Evolutionary conservation across 768 basidiomycete species (phyloP), one percentile per base, ranked within the genome.

Genomic region (Baorangia bicolor): DNA sequence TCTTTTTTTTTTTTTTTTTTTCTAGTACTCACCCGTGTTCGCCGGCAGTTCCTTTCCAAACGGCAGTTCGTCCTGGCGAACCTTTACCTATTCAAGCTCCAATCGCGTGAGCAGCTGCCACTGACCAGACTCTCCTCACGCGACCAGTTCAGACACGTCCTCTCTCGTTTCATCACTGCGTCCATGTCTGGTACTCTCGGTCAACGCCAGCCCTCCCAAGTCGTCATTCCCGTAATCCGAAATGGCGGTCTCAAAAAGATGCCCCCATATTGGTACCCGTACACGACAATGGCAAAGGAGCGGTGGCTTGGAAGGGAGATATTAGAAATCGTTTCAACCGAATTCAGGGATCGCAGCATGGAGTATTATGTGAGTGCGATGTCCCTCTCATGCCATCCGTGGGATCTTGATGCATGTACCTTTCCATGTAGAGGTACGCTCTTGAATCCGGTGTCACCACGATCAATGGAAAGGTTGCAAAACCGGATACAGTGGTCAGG

Each of bases 401-500:
- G 16, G 25, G 40, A 56, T 53, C 39, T 14, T 45, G 42, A 55
- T 56, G 0, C 18, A 31, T 28, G 47, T 30, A n/a, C 21, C 14
- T 28, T n/a, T n/a, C n/a, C 46, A 0, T 13, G 30, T 53, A 88
- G 85, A 72, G 79, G 60, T 87, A 85, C 59, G 86, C 86, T 1
- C 74, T 97, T n/a, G 86, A 93, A 62, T 90, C 93, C 3, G 96
- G 96, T 2, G 91, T 96, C n/a, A 95, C 94, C 10, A 93, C 91
- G 8, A 82, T 99, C 55, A 98, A 99, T 65, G 94, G 94, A n/a
- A 81, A 84, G 46, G 75, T 86, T n/a, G 94, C 93, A 3, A 80
- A 77, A 30, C 87, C 92, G 6, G 84, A 89, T 52, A 88, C 86
- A 9, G 79, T 96, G 14, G 78, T 99, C 45, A 77, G 76, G 55